Evolutionary conservation across 163 green algal species (phyloP), one percentile per base, ranked within the genome.

Genomic region (Prototheca wickerhamii): DNA sequence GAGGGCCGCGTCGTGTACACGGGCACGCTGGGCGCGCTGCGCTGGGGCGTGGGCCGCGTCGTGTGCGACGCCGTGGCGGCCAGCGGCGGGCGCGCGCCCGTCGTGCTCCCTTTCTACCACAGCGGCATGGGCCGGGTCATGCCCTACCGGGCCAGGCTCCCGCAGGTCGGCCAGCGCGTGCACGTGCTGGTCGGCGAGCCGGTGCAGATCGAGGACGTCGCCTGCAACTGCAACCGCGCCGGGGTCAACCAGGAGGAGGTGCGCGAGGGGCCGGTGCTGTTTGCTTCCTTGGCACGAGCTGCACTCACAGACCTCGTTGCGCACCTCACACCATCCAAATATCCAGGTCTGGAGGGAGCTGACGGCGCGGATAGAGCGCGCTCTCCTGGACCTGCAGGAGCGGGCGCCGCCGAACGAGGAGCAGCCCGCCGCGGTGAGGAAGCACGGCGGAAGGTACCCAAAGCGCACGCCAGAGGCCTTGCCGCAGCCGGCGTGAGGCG

Each of bases 61-160:
- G 60, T 93, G 28, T 93, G 87, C 69, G 87, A 92, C 61, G 69
- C 67, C 28, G 46, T 78, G 20, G 23, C 26, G 5, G 8, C 46
- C 7, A 46, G 58, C 25, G 64, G 51, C 8, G 32, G 30, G 32
- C 15, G 23, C 28, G 54, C 69, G 60, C 87, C 88, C 0, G 31
- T 86, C 4, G 70, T 95, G 6, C 72, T 95, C 28, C 88, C 87
- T 23, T 87, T 91, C 73, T 91, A 86, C 77, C 87, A 95, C 74
- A 81, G 63, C 33, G 80, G 81, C 40, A 94, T 95, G 84, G 82
- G 72, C 2, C 4, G 60, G 2, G 80, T 94, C 34, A 66, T 86
- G 63, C 72, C 70, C 21, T 53, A 49, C 28, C 33, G 60, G 23
- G 33, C 49, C 18, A 25, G 10, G 4, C 12, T 91, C 12, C 76